These are phyloP conservation scores for Xanthoconium stramineum DNA, from an alignment of 768 basidiomycete species.

Conservation along the genomic window DNA sequence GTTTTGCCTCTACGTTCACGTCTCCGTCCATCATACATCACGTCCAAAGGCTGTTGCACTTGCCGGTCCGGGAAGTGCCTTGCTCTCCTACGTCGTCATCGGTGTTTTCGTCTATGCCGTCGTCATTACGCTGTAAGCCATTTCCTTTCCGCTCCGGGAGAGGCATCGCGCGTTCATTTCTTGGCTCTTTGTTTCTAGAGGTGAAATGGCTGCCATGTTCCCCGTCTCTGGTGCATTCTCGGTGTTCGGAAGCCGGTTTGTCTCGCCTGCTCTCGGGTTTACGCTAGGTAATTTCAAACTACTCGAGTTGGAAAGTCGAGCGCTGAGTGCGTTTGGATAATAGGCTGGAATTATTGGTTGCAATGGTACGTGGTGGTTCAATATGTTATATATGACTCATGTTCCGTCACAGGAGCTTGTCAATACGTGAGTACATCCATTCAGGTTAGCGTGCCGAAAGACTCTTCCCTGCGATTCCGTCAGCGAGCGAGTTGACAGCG, in stretches of 20 bases:
- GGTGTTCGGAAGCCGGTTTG: slow-evolving; percentile 53
- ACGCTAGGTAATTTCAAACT: slow-evolving; percentile 40
- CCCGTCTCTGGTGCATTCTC: slow-evolving; percentile 63
- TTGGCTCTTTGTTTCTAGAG: slow-evolving; percentile 31
- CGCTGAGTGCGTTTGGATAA: not conserved
- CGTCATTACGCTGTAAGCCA: slow-evolving; percentile 51
- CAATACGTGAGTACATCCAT: slow-evolving; percentile 33
- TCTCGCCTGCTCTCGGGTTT: slow-evolving; percentile 59
- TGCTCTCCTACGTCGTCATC: slow-evolving; percentile 58
- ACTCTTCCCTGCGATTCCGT: not conserved
- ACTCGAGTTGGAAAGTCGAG: not conserved
- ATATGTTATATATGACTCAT: not conserved
- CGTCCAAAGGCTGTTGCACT: slow-evolving; percentile 43
- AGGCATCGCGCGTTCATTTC: not conserved
- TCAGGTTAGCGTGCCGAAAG: not conserved
- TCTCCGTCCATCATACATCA: not conserved
- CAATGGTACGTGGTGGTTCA: slow-evolving; percentile 36
- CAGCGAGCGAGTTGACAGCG: slow-evolving; percentile 57
- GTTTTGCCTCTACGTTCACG: not conserved
- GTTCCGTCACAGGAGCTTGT: slow-evolving; percentile 31
- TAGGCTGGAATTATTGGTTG: slow-evolving; percentile 60
- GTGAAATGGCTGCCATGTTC: slow-evolving; percentile 65
- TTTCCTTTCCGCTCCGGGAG: not conserved
- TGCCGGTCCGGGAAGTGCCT: slow-evolving; percentile 60
- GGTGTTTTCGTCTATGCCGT: slow-evolving; percentile 59